phyloP scores from a whole-genome alignment of 2,329 filamentous ascomycete genomes.

The Alternaria sp. region DNA sequence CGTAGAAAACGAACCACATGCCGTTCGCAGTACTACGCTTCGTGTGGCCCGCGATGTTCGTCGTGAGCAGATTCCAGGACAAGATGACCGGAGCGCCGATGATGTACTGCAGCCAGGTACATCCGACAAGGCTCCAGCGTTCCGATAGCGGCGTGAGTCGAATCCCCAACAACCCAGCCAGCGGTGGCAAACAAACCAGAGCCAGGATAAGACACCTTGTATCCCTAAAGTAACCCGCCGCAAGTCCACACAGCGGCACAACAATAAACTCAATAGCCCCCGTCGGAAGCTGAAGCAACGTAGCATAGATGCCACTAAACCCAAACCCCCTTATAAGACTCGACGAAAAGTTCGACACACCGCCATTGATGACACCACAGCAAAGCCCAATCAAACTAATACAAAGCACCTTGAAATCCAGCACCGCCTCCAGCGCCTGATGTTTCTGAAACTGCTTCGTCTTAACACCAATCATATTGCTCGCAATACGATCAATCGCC shows the following conservation, averaged over 20 bases:
- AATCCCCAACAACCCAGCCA: constrained; percentile 59
- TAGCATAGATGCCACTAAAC: constrained; percentile 50
- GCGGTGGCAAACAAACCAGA: constrained; percentile 54
- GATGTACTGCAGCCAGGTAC: constrained; percentile 60
- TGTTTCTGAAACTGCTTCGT: constrained; percentile 44
- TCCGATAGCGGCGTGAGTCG: constrained; percentile 55
- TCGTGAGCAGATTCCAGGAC: constrained; percentile 58
- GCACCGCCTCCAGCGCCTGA: constrained; percentile 50
- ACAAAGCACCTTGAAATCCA: constrained; percentile 51
- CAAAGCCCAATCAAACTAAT: constrained; percentile 51
- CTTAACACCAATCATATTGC: constrained; percentile 53
- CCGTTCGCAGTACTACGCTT: constrained; percentile 59
- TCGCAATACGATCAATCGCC: constrained; percentile 49
- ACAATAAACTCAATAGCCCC: constrained; percentile 54
- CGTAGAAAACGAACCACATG: constrained; percentile 58
- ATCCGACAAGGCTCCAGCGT: constrained; percentile 58
- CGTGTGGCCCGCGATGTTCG: constrained; percentile 57
- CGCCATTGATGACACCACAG: constrained; percentile 58
- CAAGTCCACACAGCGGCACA: constrained; percentile 44
- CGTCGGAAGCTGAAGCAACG: constrained; percentile 52
- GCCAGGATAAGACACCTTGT: constrained; percentile 41
- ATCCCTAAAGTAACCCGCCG: constrained; percentile 40
- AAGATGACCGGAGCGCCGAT: constrained; percentile 59
- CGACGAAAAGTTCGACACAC: constrained; percentile 58
- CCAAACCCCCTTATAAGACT: constrained; percentile 55